These are phyloP conservation scores for Plasmodium chabaudi DNA, from an alignment of 169 alveolate genomes.

Conservation along the genomic window DNA sequence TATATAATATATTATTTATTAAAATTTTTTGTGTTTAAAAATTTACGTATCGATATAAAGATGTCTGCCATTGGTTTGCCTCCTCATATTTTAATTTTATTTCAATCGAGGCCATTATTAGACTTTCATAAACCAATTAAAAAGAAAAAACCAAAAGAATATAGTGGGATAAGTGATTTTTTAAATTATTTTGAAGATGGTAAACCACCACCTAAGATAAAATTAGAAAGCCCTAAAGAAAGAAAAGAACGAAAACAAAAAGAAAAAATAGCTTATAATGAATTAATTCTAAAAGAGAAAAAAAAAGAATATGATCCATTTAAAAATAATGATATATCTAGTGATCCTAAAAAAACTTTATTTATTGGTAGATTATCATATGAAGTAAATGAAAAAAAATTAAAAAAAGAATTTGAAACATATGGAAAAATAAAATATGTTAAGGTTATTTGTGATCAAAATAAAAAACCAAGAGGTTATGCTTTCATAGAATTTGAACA, in stretches of 20 bases:
- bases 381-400: conserved; percentile 93
- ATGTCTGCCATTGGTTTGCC: conserved; percentile 91
- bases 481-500: conserved; percentile 96
- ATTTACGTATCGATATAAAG: background rate
- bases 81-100: conserved; percentile 85
- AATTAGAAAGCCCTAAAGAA: conserved; percentile 82
- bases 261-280: conserved; percentile 72
- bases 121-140: conserved; percentile 76
- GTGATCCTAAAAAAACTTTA: conserved; percentile 95
- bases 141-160: conserved; percentile 71
- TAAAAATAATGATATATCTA: conserved; percentile 80
- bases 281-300: conserved; percentile 65
- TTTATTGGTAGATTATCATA: conserved; percentile 94
- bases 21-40: background rate
- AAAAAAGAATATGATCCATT: conserved; percentile 82
- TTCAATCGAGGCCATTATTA: conserved; percentile 87
- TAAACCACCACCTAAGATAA: conserved; percentile 80
- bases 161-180: conserved; percentile 79
- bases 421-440: conserved; percentile 93
- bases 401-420: conserved; percentile 93
- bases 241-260: conserved; percentile 80
- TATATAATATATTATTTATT: background rate
- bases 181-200: conserved; percentile 78
- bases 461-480: conserved; percentile 95
- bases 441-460: conserved; percentile 88